A percentile compares a stretch with the other conserved stretches of the same genome.
These are phyloP conservation scores for Heracleum sosnowskyi DNA, from an alignment of 129 eudicot genomes.

Conservation along the genomic window DNA sequence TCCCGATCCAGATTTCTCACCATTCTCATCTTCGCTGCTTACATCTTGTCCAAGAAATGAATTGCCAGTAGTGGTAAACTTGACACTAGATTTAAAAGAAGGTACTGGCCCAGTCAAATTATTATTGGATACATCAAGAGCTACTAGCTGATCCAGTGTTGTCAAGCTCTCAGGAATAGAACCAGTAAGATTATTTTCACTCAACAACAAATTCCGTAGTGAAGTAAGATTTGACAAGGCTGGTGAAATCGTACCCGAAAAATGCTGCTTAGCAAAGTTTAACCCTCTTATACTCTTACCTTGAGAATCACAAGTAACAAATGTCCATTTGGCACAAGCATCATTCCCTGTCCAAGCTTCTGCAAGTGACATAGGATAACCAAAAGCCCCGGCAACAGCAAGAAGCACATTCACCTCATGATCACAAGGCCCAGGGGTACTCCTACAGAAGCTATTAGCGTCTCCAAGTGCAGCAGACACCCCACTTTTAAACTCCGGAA, in stretches of 20 bases:
- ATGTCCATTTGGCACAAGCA: conserved; percentile 42
- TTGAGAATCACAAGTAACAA: conserved; percentile 24
- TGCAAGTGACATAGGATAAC: conserved; percentile 50
- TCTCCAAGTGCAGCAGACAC: conserved; percentile 10
- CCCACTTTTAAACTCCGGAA: conserved; percentile 31
- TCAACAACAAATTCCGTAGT: conserved; percentile 30
- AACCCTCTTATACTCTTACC: conserved; percentile 30
- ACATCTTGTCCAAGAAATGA: conserved; percentile 18
- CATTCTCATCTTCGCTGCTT: conserved; percentile 19
- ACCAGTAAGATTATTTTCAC: conserved; percentile 49
- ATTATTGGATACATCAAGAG: conserved; percentile 46
- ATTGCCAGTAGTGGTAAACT: conserved; percentile 31
- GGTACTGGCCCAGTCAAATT: conserved; percentile 49
- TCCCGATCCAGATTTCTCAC: conserved; percentile 17
- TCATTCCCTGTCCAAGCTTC: conserved; percentile 50
- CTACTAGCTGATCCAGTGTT: conserved; percentile 26
- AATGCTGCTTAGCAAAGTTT: conserved; percentile 22
- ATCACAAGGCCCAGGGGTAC: conserved; percentile 54
- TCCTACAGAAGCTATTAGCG: conserved; percentile 46
- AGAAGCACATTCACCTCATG: conserved; percentile 53
- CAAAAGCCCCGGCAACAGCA: conserved; percentile 42
- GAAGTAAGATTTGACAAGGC: conserved; percentile 42
- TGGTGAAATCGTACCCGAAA: conserved; percentile 54
- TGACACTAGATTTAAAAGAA: conserved; percentile 19
- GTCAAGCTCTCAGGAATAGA: conserved; percentile 37